Evolutionary conservation across 306 rosid species (phyloP).

Genomic region (Rosa lucieae): DNA sequence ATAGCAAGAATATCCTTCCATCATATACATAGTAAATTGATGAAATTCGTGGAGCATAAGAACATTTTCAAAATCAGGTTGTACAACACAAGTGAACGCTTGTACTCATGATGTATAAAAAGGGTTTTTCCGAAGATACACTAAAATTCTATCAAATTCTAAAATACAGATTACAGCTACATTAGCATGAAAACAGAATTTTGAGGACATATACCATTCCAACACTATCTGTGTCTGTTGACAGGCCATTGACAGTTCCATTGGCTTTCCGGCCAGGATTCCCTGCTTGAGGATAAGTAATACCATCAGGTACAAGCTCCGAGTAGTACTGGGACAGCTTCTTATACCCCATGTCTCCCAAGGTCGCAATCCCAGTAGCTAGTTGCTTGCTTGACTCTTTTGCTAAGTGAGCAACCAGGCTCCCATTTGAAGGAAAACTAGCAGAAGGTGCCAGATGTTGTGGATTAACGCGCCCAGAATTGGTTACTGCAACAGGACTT

Average conservation of each 20-base stretch:
- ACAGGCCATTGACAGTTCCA: constrained; percentile 60
- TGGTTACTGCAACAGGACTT: constrained; percentile 49
- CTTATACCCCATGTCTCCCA: constrained; percentile 95
- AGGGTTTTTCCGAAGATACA: neutral
- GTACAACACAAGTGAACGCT: neutral
- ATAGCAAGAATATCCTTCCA: neutral
- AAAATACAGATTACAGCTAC: neutral
- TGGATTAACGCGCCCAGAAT: constrained; percentile 67
- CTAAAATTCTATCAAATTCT: neutral
- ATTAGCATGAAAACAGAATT: constrained; percentile 19
- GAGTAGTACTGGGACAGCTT: constrained; percentile 86
- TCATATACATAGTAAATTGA: neutral
- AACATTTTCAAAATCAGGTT: neutral
- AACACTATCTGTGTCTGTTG: constrained; percentile 56
- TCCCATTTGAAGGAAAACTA: constrained; percentile 79
- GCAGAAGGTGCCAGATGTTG: constrained; percentile 74
- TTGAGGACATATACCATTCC: constrained; percentile 70
- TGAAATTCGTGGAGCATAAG: neutral
- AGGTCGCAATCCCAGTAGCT: constrained; percentile 80
- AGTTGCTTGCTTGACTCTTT: constrained; percentile 97
- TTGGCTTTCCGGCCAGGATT: constrained; percentile 53
- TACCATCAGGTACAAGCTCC: constrained; percentile 64
- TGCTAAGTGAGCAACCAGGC: constrained; percentile 91
- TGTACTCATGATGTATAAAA: neutral
- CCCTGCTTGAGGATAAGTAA: constrained; percentile 51